Evolutionary conservation across 2,329 filamentous ascomycete genomes (phyloP).

Genomic region (Madurella mycetomatis): DNA sequence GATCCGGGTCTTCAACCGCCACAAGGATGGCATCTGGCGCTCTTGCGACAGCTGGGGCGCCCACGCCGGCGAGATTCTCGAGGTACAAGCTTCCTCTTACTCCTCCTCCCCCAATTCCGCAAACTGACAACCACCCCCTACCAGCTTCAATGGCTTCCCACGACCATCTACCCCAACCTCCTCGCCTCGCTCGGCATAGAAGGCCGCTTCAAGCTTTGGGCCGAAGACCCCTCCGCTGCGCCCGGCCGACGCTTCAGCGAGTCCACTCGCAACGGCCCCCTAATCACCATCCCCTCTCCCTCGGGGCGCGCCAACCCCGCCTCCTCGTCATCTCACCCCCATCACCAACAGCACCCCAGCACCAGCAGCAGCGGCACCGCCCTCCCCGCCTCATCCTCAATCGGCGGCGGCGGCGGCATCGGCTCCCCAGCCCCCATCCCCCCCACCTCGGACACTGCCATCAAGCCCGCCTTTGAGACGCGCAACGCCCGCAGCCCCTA

Average conservation of each 20-base stretch:
- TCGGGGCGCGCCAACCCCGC: neutral
- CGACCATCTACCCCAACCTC: slow-evolving; percentile 79
- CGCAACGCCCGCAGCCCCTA: slow-evolving; percentile 61
- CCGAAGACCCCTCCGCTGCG: slow-evolving; percentile 78
- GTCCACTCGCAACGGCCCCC: slow-evolving; percentile 31
- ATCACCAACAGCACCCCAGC: slow-evolving; percentile 20
- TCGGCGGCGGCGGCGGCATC: neutral
- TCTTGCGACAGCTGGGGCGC: slow-evolving; percentile 84
- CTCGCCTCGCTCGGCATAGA: slow-evolving; percentile 86
- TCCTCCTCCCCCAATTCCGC: neutral
- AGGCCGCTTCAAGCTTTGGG: slow-evolving; percentile 87
- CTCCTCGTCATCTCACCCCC: neutral
- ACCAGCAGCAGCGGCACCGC: slow-evolving; percentile 18
- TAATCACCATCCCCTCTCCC: slow-evolving; percentile 12
- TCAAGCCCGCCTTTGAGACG: slow-evolving; percentile 51
- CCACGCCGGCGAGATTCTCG: slow-evolving; percentile 83
- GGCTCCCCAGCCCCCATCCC: neutral
- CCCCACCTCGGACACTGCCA: neutral
- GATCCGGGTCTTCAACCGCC: slow-evolving; percentile 84
- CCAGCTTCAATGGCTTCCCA: slow-evolving; percentile 88
- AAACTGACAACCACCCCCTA: slow-evolving; percentile 22
- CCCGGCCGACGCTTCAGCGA: slow-evolving; percentile 76
- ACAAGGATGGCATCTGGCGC: slow-evolving; percentile 72
- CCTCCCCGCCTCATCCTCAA: neutral
- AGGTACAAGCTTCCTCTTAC: slow-evolving; percentile 56